Conservation (phyloP, 345 rosid species). For the Pseudoturritis turrita region DNA sequence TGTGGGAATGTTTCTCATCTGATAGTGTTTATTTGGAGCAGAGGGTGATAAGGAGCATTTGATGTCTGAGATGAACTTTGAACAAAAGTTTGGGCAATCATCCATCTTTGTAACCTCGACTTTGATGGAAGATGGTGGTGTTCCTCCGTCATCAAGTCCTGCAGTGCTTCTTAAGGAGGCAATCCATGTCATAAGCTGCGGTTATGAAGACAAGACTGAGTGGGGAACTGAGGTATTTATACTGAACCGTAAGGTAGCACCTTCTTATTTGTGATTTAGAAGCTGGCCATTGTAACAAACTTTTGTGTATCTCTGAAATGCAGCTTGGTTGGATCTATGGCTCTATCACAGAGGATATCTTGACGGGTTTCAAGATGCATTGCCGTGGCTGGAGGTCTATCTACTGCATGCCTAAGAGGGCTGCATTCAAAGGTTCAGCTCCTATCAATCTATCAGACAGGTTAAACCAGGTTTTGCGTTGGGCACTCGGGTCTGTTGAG, state of each 20-base stretch:
- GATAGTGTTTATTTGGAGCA: conserved; percentile 19
- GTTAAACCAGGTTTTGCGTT: conserved; percentile 92
- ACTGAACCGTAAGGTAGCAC: neutral
- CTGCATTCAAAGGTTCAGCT: conserved; percentile 98
- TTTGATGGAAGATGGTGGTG: conserved; percentile 91
- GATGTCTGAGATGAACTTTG: conserved; percentile 94
- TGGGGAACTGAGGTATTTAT: conserved; percentile 89
- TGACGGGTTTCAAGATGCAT: conserved; percentile 98
- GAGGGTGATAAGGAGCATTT: conserved; percentile 74
- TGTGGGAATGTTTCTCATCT: neutral
- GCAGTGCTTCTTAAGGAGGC: conserved; percentile 95
- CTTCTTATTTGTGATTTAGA: neutral
- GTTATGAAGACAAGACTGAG: conserved; percentile 97
- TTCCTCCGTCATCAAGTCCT: conserved; percentile 97
- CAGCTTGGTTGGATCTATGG: conserved; percentile 99
- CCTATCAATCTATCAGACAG: conserved; percentile 95
- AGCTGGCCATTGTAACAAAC: conserved; percentile 6
- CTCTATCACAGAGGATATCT: conserved; percentile 94
- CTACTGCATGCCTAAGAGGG: conserved; percentile 86
- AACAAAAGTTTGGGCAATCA: conserved; percentile 88
- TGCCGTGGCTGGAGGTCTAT: conserved; percentile 99
- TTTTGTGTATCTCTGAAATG: conserved; percentile 22
- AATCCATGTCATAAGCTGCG: conserved; percentile 96
- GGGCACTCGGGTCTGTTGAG: conserved; percentile 99
- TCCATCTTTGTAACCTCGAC: conserved; percentile 91